A percentile compares a stretch with the other conserved stretches of the same genome.
phyloP scores from a whole-genome alignment of 1,284 basidiomycete genomes.

The Cutaneotrichosporon sp. region DNA sequence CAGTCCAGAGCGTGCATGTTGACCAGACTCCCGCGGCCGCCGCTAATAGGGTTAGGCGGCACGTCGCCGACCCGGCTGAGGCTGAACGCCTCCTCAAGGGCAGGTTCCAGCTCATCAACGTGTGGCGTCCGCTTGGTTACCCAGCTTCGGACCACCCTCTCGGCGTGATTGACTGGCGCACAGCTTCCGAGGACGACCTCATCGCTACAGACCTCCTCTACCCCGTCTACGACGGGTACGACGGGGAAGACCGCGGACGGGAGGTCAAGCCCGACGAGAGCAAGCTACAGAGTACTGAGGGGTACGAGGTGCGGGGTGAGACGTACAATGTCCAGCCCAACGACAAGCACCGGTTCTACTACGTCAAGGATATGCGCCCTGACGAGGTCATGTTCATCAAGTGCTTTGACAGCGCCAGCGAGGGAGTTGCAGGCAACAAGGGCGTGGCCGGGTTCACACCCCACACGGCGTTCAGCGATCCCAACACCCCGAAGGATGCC shows the following conservation, averaged over 20 bases:
- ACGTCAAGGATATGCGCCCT: conserved; percentile 18
- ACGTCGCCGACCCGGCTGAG: conserved; percentile 7
- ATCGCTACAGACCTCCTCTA: conserved; percentile 16
- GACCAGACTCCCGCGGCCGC: conserved; percentile 21
- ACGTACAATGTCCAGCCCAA: conserved; percentile 17
- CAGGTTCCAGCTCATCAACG: conserved; percentile 23
- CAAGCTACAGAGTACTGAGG: conserved; percentile 2
- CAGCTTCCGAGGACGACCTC: conserved; percentile 8
- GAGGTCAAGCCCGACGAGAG: conserved; percentile 4
- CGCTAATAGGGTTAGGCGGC: conserved; percentile 11
- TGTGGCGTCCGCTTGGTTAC: conserved; percentile 19
- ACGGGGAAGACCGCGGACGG: conserved; percentile 19
- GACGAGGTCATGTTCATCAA: conserved; percentile 24
- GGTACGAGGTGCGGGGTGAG: conserved; percentile 17
- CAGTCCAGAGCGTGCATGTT: conserved; percentile 17
- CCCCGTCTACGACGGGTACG: conserved; percentile 6
- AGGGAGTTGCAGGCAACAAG: conserved; percentile 6
- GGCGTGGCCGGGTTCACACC: conserved; percentile 18
- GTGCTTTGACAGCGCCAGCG: conserved; percentile 16
- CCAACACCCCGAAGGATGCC: conserved; percentile 11
- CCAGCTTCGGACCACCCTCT: conserved; percentile 13
- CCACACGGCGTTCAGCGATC: conserved; percentile 18
- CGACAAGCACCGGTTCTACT: conserved; percentile 16
- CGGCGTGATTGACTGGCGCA: conserved; percentile 20
- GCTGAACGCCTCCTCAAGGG: conserved; percentile 17